Evolutionary conservation across 768 basidiomycete species (phyloP).

Genomic region (Amanita brunnescens): DNA sequence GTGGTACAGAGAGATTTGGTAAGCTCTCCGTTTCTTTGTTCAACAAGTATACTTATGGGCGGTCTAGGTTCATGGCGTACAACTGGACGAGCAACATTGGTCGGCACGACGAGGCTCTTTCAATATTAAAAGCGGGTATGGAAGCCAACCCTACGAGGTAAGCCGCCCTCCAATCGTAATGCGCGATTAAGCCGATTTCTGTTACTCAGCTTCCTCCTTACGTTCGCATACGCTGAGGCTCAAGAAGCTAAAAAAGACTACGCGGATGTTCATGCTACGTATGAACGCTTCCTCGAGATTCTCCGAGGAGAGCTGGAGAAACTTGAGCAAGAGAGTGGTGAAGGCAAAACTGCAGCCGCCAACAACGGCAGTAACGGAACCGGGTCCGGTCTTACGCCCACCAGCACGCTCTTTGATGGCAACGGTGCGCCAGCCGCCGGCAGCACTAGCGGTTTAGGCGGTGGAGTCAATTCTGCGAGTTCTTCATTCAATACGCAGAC

Average conservation of each 20-base stretch:
- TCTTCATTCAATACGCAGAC: constrained; percentile 33
- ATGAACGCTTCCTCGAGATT: constrained; percentile 60
- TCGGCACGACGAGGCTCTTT: constrained; percentile 72
- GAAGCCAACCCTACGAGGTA: constrained; percentile 83
- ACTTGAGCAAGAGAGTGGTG: constrained; percentile 36
- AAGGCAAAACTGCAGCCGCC: constrained; percentile 6
- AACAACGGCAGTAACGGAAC: constrained; percentile 2
- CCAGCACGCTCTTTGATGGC: background rate
- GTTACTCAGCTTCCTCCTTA: constrained; percentile 67
- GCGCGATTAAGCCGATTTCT: background rate
- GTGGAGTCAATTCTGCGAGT: constrained; percentile 28
- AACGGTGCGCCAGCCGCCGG: background rate
- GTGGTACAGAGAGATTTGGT: constrained; percentile 95
- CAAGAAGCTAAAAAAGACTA: constrained; percentile 47
- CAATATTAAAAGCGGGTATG: constrained; percentile 76
- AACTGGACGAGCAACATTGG: constrained; percentile 69
- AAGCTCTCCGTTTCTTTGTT: constrained; percentile 11
- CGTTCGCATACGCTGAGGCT: constrained; percentile 82
- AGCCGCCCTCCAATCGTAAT: background rate
- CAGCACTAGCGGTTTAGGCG: constrained; percentile 15
- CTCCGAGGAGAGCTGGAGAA: constrained; percentile 59
- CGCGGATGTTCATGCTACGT: constrained; percentile 61
- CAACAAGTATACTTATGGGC: constrained; percentile 5
- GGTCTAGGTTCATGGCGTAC: constrained; percentile 83
- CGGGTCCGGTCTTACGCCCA: background rate